Evolutionary conservation across 176 grass and related monocot species (phyloP).

Genomic region (Zea mays): Zm-B73-REFERENCE-NAM-5.0 NC_050100.1:179902501-179903000

Average conservation of each 20-base stretch:
- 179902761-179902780: conserved; percentile 11
- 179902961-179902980: conserved; percentile 69
- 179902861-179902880: neutral
- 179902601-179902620: no score
- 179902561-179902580: no score
- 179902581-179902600: no score
- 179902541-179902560: neutral
- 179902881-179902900: conserved; percentile 8
- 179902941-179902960: conserved; percentile 92
- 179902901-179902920: conserved; percentile 19
- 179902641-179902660: no score
- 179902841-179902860: conserved; percentile 13
- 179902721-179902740: neutral
- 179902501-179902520: conserved; percentile 14
- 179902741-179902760: neutral
- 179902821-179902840: neutral
- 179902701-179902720: neutral
- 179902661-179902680: no score
- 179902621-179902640: no score
- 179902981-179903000: conserved; percentile 75
- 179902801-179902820: neutral
- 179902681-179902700: no score
- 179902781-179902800: neutral
- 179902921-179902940: conserved; percentile 79
- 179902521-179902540: conserved; percentile 7